A percentile compares a stretch with the other conserved stretches of the same genome.
Evolutionary conservation across 148 eudicot genomes (phyloP).

Genomic region (Euryodendron excelsum): DNA sequence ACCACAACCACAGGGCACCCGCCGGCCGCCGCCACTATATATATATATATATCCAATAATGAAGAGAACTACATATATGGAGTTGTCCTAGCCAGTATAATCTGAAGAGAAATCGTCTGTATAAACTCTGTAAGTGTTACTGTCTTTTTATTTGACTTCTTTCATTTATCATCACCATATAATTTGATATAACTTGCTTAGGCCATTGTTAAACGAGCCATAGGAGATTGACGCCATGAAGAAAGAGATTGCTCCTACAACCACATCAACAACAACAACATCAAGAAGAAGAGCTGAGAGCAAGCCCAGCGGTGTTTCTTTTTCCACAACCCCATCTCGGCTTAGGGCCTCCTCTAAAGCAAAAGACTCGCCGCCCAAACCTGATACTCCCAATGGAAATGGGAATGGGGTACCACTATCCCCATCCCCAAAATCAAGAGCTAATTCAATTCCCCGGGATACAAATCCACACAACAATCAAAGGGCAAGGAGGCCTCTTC

Average conservation of each 20-base stretch:
- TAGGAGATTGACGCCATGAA: constrained; percentile 15
- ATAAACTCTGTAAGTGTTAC: no score
- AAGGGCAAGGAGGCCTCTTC: not conserved
- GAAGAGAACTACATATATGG: no score
- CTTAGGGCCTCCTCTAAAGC: constrained; percentile 11
- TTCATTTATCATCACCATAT: no score
- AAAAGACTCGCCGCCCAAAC: not conserved
- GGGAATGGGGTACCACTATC: not conserved
- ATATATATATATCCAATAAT: no score
- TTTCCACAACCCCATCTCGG: not conserved
- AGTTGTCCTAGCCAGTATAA: no score
- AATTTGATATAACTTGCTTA: no score
- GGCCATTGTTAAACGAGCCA: no score
- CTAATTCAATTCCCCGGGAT: not conserved
- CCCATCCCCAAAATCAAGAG: not conserved
- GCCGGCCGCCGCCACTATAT: no score
- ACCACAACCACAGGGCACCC: no score
- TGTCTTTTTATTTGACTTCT: no score
- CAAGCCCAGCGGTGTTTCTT: not conserved
- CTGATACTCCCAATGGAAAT: not conserved
- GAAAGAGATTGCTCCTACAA: constrained; percentile 5
- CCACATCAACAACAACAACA: not conserved
- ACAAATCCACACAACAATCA: not conserved
- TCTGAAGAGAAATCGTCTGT: no score
- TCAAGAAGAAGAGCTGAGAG: not conserved